These are phyloP conservation scores for Ramaria sp. DNA, from an alignment of 768 basidiomycete genomes.

Conservation along the genomic window DNA sequence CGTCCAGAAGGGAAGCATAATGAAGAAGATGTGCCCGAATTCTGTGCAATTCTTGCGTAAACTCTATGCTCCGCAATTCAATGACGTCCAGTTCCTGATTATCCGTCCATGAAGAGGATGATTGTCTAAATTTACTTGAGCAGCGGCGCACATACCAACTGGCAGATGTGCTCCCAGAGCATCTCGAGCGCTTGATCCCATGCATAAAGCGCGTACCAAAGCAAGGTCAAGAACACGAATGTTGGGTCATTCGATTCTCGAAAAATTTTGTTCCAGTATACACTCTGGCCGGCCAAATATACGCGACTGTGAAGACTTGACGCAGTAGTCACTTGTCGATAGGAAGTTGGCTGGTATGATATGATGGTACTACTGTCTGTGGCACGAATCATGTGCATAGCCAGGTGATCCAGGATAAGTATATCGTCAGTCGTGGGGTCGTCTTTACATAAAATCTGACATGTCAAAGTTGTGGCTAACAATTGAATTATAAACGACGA, in stretches of 20 bases:
- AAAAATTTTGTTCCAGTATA: constrained; percentile 35
- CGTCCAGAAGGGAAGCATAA: constrained; percentile 40
- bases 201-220: constrained; percentile 53
- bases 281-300: constrained; percentile 21
- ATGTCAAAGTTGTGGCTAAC: background rate
- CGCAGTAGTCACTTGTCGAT: constrained; percentile 11
- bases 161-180: constrained; percentile 41
- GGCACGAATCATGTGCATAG: constrained; percentile 3
- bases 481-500: background rate
- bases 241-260: constrained; percentile 36
- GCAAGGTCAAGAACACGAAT: constrained; percentile 37
- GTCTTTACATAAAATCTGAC: background rate
- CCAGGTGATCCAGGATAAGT: constrained; percentile 5
- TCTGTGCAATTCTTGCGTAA: constrained; percentile 45
- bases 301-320: constrained; percentile 20
- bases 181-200: constrained; percentile 52
- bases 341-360: constrained; percentile 25
- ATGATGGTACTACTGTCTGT: constrained; percentile 28
- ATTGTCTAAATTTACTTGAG: background rate
- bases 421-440: background rate
- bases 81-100: constrained; percentile 39
- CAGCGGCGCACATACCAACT: constrained; percentile 28
- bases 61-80: constrained; percentile 25
- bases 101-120: background rate
- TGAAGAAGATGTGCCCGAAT: constrained; percentile 49